Evolutionary conservation across 2,329 filamentous ascomycete genomes (phyloP).

Genomic region (Metarhizium album): DNA sequence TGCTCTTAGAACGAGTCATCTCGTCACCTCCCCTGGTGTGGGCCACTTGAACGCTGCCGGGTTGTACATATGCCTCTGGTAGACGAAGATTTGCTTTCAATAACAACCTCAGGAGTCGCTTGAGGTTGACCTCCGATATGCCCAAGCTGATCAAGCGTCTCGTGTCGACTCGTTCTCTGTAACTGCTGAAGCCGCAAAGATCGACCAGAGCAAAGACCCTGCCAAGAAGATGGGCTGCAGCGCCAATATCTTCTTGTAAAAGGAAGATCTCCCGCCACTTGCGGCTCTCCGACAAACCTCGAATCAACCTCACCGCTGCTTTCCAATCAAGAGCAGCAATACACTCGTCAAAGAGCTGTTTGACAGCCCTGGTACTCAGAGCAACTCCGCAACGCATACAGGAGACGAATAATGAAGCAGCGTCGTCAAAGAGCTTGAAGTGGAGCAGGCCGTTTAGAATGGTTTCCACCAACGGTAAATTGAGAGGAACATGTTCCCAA

Average conservation of each 20-base stretch:
- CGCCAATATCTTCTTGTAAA: constrained; percentile 10
- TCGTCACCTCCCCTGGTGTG: not conserved
- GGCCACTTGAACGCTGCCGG: not conserved
- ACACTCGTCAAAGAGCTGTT: constrained; percentile 30
- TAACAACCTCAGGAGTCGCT: constrained; percentile 15
- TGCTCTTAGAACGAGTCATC: constrained; percentile 12
- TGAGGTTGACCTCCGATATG: constrained; percentile 14
- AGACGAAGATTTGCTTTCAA: constrained; percentile 8
- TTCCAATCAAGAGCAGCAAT: constrained; percentile 30
- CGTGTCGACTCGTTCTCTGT: constrained; percentile 4
- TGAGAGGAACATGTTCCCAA: constrained; percentile 29
- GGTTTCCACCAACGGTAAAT: constrained; percentile 29
- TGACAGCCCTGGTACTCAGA: constrained; percentile 22
- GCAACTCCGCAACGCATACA: constrained; percentile 25
- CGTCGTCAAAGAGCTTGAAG: constrained; percentile 34
- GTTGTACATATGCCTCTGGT: not conserved
- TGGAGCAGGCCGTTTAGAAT: constrained; percentile 38
- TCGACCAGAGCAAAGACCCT: constrained; percentile 26
- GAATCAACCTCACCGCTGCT: constrained; percentile 20
- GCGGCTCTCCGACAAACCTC: constrained; percentile 15
- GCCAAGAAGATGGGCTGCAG: constrained; percentile 17
- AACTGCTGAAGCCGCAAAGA: constrained; percentile 20
- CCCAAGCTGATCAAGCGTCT: constrained; percentile 15
- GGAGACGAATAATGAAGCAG: constrained; percentile 29
- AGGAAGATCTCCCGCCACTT: constrained; percentile 18